Evolutionary conservation across 441 rosid genomes (phyloP).

Genomic region (Adansonia rubrostipa): DNA sequence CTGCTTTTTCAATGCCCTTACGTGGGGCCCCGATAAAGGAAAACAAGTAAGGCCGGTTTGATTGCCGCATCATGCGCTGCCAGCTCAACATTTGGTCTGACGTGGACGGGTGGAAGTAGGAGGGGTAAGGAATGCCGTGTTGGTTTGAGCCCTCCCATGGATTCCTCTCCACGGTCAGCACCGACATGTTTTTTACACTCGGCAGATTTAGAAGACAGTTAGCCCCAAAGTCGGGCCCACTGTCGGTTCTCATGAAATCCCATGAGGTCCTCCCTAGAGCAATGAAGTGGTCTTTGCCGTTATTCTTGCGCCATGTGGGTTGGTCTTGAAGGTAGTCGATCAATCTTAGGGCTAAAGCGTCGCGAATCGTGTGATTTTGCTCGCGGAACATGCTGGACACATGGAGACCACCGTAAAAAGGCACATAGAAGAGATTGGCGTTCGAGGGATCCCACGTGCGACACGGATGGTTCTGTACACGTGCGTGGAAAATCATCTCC

Average conservation of each 20-base stretch:
- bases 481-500: conserved; percentile 65
- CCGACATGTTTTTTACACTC: conserved; percentile 51
- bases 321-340: conserved; percentile 29
- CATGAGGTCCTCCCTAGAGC: conserved; percentile 63
- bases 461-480: conserved; percentile 53
- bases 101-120: conserved; percentile 61
- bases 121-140: conserved; percentile 57
- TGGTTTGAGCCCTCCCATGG: conserved; percentile 49
- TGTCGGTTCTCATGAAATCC: conserved; percentile 54
- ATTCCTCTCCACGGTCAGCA: conserved; percentile 56
- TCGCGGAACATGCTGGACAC: conserved; percentile 56
- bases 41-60: conserved; percentile 45
- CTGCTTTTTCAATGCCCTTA: conserved; percentile 46
- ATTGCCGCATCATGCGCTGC: conserved; percentile 36
- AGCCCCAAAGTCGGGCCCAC: conserved; percentile 52
- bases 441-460: conserved; percentile 49
- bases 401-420: conserved; percentile 65
- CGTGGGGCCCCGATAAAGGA: conserved; percentile 60
- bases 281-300: conserved; percentile 55
- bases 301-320: conserved; percentile 42
- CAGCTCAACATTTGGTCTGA: conserved; percentile 43
- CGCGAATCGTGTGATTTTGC: conserved; percentile 40
- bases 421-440: conserved; percentile 52
- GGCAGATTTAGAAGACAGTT: conserved; percentile 50
- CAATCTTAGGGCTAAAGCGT: conserved; percentile 46